Conservation (phyloP, 2,329 filamentous ascomycete genomes). For the Metarhizium anisopliae region DNA sequence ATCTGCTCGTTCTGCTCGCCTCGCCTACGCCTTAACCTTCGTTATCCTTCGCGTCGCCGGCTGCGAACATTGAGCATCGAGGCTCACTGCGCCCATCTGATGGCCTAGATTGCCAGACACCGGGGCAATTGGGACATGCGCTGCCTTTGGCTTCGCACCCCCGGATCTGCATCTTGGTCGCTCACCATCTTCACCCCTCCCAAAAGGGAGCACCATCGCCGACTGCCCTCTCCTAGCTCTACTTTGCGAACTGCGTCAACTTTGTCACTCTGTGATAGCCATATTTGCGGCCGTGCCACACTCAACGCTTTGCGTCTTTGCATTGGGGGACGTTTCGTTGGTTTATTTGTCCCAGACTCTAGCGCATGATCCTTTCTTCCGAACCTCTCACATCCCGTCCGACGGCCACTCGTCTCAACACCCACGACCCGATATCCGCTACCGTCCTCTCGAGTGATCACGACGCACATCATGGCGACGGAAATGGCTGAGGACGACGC, state of each 20-base stretch:
- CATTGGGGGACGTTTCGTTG: background rate
- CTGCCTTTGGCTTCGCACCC: slow-evolving; percentile 24
- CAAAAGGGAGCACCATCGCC: background rate
- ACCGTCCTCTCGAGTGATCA: background rate
- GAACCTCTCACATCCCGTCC: slow-evolving; percentile 1
- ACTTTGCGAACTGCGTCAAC: background rate
- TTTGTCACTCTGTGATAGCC: background rate
- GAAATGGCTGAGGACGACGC: slow-evolving; percentile 37
- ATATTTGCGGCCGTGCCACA: background rate
- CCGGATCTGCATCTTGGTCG: slow-evolving; percentile 15
- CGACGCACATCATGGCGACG: slow-evolving; percentile 20
- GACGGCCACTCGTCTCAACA: slow-evolving; percentile 3
- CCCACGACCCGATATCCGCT: background rate
- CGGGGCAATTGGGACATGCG: slow-evolving; percentile 31
- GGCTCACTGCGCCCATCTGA: slow-evolving; percentile 18
- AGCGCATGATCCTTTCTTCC: slow-evolving; percentile 9
- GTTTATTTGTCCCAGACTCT: background rate
- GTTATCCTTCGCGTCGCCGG: slow-evolving; percentile 3
- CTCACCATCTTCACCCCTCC: slow-evolving; percentile 2
- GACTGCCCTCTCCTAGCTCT: background rate
- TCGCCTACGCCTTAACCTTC: background rate
- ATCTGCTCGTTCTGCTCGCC: background rate
- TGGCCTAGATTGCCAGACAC: slow-evolving; percentile 25
- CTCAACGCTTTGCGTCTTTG: background rate
- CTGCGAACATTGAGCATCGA: slow-evolving; percentile 10